These are phyloP conservation scores for Verticillium nubilum DNA, from an alignment of 2,329 filamentous ascomycete genomes.

Conservation along the genomic window DNA sequence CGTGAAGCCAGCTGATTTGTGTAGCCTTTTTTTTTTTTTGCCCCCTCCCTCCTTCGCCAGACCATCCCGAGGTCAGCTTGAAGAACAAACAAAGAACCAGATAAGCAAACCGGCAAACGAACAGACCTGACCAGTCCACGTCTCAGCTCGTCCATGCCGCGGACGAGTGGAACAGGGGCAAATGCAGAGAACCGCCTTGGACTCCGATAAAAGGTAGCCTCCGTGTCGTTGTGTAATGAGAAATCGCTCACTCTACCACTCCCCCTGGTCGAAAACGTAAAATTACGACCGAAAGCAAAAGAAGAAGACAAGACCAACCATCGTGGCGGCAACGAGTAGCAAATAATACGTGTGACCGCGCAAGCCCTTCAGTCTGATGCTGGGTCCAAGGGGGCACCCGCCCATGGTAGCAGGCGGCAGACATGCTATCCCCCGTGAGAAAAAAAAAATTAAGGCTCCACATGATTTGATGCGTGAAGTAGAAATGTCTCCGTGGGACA, in stretches of 20 bases:
- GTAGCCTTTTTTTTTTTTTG: background rate
- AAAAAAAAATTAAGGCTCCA: conserved; percentile 1
- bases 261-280: background rate
- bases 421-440: conserved; percentile 3
- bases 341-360: background rate
- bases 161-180: background rate
- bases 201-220: background rate
- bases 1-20: conserved; percentile 4
- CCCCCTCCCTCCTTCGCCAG: background rate
- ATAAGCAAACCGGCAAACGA: background rate
- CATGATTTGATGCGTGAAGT: background rate
- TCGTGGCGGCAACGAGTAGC: background rate
- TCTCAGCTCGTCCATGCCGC: background rate
- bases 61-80: background rate
- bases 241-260: background rate
- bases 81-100: background rate
- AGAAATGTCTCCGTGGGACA: background rate
- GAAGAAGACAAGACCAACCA: background rate
- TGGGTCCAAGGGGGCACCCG: conserved; percentile 5
- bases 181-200: background rate
- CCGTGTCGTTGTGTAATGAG: background rate
- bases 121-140: background rate
- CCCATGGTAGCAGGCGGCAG: conserved; percentile 10
- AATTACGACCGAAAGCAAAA: background rate
- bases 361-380: conserved; percentile 1